A percentile compares a stretch with the other conserved stretches of the same genome.
Evolutionary conservation across 495 filamentous ascomycete species (phyloP).

Genomic region (Lasiosphaeria hispida): DNA sequence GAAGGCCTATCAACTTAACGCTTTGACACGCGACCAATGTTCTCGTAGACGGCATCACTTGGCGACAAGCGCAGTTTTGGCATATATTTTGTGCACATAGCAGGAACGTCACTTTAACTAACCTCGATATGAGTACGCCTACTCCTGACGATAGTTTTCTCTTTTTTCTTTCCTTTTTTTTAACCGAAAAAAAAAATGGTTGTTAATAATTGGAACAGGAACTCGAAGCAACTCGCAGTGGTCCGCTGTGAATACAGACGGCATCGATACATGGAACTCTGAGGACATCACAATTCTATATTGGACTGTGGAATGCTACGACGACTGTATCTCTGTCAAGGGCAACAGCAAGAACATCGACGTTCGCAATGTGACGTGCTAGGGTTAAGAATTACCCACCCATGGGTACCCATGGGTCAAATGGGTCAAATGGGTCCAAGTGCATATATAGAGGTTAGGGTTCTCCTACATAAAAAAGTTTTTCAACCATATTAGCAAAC

Average conservation of each 20-base stretch:
- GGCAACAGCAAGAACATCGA: slow-evolving; percentile 58
- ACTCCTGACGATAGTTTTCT: too few species aligned
- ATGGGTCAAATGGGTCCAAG: too few species aligned
- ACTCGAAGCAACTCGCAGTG: slow-evolving; percentile 32
- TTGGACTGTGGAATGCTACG: slow-evolving; percentile 44
- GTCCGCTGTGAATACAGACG: slow-evolving; percentile 43
- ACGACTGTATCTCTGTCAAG: slow-evolving; percentile 61
- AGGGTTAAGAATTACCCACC: too few species aligned
- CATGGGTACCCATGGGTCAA: too few species aligned
- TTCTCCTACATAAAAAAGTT: too few species aligned
- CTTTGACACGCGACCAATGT: slow-evolving; percentile 43
- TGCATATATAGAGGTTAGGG: too few species aligned
- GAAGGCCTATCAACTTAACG: slow-evolving; percentile 40
- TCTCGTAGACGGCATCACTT: slow-evolving; percentile 41
- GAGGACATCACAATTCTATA: slow-evolving; percentile 37
- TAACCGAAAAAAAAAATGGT: too few species aligned
- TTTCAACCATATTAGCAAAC: too few species aligned
- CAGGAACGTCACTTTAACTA: slow-evolving; percentile 46
- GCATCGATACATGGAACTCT: slow-evolving; percentile 45
- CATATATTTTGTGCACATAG: slow-evolving; percentile 43
- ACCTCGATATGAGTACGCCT: slow-evolving; percentile 38
- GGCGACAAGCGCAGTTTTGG: slow-evolving; percentile 44
- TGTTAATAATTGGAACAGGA: too few species aligned
- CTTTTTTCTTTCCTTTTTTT: too few species aligned
- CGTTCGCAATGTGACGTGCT: slow-evolving; percentile 40